Percentiles rank a stretch among this genome's conserved stretches.
phyloP scores from a whole-genome alignment of 2,329 filamentous ascomycete species.

The Juglanconis juglandina region DNA sequence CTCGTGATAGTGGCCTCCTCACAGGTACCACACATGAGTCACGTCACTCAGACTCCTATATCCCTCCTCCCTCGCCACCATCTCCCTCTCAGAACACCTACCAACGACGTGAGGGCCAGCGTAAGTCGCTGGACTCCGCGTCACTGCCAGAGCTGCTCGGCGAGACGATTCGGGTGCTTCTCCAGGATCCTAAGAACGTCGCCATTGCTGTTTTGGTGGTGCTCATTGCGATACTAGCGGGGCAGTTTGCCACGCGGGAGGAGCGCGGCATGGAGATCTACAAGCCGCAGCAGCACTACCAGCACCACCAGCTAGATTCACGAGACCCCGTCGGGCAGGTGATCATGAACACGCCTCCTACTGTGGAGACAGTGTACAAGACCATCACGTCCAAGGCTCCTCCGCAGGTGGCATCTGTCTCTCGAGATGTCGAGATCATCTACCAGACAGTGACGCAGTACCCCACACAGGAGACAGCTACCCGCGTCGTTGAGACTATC shows the following conservation, averaged over 20 bases:
- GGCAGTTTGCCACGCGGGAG: slow-evolving; percentile 24
- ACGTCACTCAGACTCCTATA: slow-evolving; percentile 21
- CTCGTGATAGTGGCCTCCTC: neutral
- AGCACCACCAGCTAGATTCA: slow-evolving; percentile 14
- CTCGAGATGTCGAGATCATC: slow-evolving; percentile 3
- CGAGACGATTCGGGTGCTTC: slow-evolving; percentile 49
- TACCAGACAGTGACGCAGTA: slow-evolving; percentile 11
- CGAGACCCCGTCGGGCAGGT: slow-evolving; percentile 13
- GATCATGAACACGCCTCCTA: slow-evolving; percentile 3
- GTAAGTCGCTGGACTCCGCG: slow-evolving; percentile 35
- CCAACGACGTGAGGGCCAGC: slow-evolving; percentile 29
- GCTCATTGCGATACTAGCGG: slow-evolving; percentile 50
- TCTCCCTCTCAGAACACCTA: slow-evolving; percentile 28
- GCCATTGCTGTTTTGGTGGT: slow-evolving; percentile 52
- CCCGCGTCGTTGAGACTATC: slow-evolving; percentile 17
- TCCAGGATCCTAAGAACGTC: slow-evolving; percentile 59
- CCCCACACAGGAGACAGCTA: slow-evolving; percentile 7
- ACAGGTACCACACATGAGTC: neutral
- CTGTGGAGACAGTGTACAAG: slow-evolving; percentile 15
- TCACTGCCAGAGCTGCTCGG: slow-evolving; percentile 53
- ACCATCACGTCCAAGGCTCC: neutral
- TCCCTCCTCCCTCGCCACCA: slow-evolving; percentile 24
- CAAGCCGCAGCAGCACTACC: slow-evolving; percentile 14
- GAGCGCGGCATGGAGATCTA: slow-evolving; percentile 22
- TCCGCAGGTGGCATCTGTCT: neutral